Evolutionary conservation across 2,329 filamentous ascomycete species (phyloP), one percentile per base, ranked within the genome.

Genomic region (Cladosporium sp.): DNA sequence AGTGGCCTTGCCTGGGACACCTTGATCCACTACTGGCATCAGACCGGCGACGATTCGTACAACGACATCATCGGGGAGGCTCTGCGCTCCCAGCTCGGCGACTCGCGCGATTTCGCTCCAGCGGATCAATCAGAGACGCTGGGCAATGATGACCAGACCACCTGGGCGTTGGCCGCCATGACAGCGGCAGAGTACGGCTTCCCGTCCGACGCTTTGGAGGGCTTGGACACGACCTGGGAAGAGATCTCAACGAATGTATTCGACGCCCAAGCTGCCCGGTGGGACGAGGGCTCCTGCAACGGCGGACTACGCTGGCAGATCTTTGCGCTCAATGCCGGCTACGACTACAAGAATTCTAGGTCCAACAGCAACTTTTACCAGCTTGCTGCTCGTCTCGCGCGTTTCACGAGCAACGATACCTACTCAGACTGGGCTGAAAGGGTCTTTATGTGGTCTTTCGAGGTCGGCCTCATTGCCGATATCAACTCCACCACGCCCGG

Each of bases 261-360:
- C 69, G 88, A 92, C 71, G 81, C 84, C 46, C 89, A 89, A 62
- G 83, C 80, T 2, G 68, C 69, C 14, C 80, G 88, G 14, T 92
- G 87, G 85, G 83, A 92, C 59, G 69, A 69, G 2, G 63, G 70
- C 0, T 77, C 74, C 1, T 95, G 89, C 67, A 75, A 72, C 40
- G 89, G 89, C 45, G 89, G 89, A 9, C 70, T 95, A 58, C 81
- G 85, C 58, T 95, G 89, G 89, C 89, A 95, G 72, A 89, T 95
- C 59, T 91, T 85, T 67, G 72, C 78, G 1, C 81, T 79, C 61
- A 92, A 95, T 66, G 83, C 83, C 56, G 89, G 89, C 11, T 84
- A 90, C 66, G 78, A 82, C 63, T 93, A 95, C 78, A 93, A 91
- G 71, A 92, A 92, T 72, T 79, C 83, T 13, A 81, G 91, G 60